A percentile compares a stretch with the other conserved stretches of the same genome.
phyloP scores from a whole-genome alignment of 2,329 filamentous ascomycete species.

The Mycosphaerella sp. region DNA sequence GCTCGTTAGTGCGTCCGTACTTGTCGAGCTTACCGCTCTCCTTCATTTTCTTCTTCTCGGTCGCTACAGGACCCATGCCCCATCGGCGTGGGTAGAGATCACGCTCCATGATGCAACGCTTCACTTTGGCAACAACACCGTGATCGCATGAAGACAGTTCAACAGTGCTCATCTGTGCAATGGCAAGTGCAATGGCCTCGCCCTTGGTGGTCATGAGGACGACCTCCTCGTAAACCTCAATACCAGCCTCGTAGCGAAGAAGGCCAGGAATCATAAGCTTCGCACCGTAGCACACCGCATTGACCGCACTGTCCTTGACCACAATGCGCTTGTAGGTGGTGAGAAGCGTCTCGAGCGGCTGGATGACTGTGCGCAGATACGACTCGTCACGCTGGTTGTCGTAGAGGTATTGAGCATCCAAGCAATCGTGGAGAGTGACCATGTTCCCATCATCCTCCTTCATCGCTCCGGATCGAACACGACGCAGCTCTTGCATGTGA shows the following conservation, averaged over 20 bases:
- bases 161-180: conserved; percentile 96
- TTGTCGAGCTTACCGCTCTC: conserved; percentile 97
- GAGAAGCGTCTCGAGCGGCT: conserved; percentile 85
- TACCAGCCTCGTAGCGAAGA: conserved; percentile 81
- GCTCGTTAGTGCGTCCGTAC: conserved; percentile 86
- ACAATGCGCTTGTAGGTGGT: conserved; percentile 94
- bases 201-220: conserved; percentile 99
- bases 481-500: conserved; percentile 96
- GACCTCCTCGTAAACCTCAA: conserved; percentile 93
- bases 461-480: conserved; percentile 93
- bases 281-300: conserved; percentile 96
- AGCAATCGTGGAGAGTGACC: conserved; percentile 89
- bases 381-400: conserved; percentile 95
- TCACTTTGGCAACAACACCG: conserved; percentile 96
- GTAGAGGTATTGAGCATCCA: conserved; percentile 92
- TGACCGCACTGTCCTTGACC: conserved; percentile 94
- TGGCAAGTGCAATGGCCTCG: conserved; percentile 92
- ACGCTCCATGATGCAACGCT: conserved; percentile 99
- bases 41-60: conserved; percentile 99
- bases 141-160: conserved; percentile 97
- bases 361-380: conserved; percentile 84
- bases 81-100: conserved; percentile 95
- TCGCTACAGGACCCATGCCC: conserved; percentile 87
- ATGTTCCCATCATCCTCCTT: conserved; percentile 72
- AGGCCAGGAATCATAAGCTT: conserved; percentile 99